Conservation (phyloP, 2,329 filamentous ascomycete species). For the Monilinia fructicola region DNA sequence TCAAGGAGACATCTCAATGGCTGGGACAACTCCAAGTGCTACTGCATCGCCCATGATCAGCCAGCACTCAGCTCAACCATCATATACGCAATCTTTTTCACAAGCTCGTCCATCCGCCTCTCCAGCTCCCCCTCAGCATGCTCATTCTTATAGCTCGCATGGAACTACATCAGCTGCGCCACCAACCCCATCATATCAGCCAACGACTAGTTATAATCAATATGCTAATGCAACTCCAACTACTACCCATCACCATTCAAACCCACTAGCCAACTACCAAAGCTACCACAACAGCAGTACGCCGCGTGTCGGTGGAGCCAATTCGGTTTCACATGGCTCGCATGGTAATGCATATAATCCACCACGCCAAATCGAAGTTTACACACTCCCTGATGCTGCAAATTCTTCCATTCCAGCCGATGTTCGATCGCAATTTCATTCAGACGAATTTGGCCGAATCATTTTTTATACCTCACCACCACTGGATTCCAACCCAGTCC, state of each 20-base stretch:
- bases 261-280: slow-evolving; percentile 32
- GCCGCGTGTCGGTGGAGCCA: slow-evolving; percentile 28
- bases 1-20: slow-evolving; percentile 36
- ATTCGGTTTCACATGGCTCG: slow-evolving; percentile 27
- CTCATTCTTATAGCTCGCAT: slow-evolving; percentile 38
- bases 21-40: slow-evolving; percentile 30
- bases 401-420: slow-evolving; percentile 64
- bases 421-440: slow-evolving; percentile 64
- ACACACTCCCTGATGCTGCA: slow-evolving; percentile 60
- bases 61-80: slow-evolving; percentile 28
- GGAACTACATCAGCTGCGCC: slow-evolving; percentile 28
- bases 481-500: slow-evolving; percentile 45
- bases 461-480: slow-evolving; percentile 69
- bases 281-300: slow-evolving; percentile 33
- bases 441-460: slow-evolving; percentile 62
- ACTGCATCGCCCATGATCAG: slow-evolving; percentile 36
- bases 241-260: slow-evolving; percentile 34
- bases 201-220: slow-evolving; percentile 29
- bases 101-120: slow-evolving; percentile 35
- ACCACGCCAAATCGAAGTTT: slow-evolving; percentile 62
- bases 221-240: slow-evolving; percentile 30
- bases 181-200: slow-evolving; percentile 37
- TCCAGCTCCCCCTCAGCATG: slow-evolving; percentile 36
- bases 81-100: slow-evolving; percentile 39
- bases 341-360: slow-evolving; percentile 52